Base-by-base conservation (phyloP, 305 asterid species). In the Plantago lanceolata region DNA sequence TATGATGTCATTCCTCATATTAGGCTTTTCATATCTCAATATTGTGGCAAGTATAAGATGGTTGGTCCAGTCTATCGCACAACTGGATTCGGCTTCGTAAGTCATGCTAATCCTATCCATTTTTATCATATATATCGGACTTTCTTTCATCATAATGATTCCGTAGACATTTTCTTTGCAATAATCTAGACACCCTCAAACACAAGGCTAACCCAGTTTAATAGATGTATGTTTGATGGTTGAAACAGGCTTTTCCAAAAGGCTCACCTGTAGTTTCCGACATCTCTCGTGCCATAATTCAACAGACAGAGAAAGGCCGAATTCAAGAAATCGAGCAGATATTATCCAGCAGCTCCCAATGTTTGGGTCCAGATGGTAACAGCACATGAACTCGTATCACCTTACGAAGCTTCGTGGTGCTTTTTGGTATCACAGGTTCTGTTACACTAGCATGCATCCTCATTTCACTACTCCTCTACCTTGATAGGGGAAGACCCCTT, bases 221-320 rank as follows among this genome's bases (percentile, higher is more conserved):
- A 18, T 7, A 17, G 3, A 15, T 33, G 48, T 58, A n/a, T 9
- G 12, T n/a, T 48, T 44, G 18, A 11, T 17, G 26, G 18, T 43
- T 24, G 11, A 20, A 40, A 47, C 64, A 59, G 64, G 64, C 20
- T 58, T 75, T 75, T 48, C 71, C 68, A 62, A 71, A 61, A 37
- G 74, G 71, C 48, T 75, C 77, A 17, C 77, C 76, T 35, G 48
- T 75, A 64, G 80, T 75, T 54, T 68, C 74, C 16, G 76, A 75
- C 16, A 75, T 75, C 28, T 75, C 79, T 44, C 70, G 75, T 15
- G 65, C 72, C 53, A 60, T 71, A 49, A 48, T 71, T 15, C 57
- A 71, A 47, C 61, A 71, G 29, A 71, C 71, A 60, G 77, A 75
- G 31, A 67, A 50, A 18, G 80, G 73, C 19, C 59, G 33, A 71